Conservation (phyloP, 768 basidiomycete species). For the Paxillus ammoniavirescens region DNA sequence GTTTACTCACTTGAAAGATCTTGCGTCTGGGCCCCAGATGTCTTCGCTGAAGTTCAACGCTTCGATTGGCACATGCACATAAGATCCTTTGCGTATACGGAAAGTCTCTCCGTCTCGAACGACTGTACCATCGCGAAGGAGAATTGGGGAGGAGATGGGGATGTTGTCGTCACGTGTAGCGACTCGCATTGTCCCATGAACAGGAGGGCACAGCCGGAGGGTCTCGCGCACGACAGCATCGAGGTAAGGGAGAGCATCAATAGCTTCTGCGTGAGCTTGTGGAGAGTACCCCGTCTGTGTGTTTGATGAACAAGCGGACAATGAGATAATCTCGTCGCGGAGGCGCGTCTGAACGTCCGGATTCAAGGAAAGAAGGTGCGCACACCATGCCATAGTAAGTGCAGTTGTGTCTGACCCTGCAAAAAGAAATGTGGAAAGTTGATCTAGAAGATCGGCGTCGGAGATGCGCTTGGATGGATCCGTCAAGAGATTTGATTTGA, state of each 20-base stretch:
- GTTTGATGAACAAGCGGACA: constrained; percentile 15
- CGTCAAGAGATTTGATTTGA: constrained; percentile 56
- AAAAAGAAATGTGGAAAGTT: constrained; percentile 64
- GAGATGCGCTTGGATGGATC: constrained; percentile 46
- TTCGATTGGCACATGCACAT: constrained; percentile 43
- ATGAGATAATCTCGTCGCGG: constrained; percentile 44
- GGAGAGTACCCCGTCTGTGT: constrained; percentile 16
- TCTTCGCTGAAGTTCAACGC: constrained; percentile 1
- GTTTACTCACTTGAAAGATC: not conserved
- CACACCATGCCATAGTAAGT: constrained; percentile 55
- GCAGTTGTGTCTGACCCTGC: constrained; percentile 63
- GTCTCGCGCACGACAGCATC: constrained; percentile 58
- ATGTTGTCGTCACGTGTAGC: constrained; percentile 53
- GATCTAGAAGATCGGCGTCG: constrained; percentile 62
- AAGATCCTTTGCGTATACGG: constrained; percentile 44
- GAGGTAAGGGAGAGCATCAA: constrained; percentile 48
- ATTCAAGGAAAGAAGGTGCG: constrained; percentile 54
- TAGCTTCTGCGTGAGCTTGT: constrained; percentile 24
- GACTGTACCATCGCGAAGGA: constrained; percentile 39
- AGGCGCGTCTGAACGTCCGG: constrained; percentile 55
- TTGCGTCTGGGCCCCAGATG: constrained; percentile 1
- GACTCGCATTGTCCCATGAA: constrained; percentile 57
- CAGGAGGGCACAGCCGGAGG: constrained; percentile 53
- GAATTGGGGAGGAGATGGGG: constrained; percentile 46
- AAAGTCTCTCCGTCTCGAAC: constrained; percentile 32